These are phyloP conservation scores for Tephrocybe sp. DNA, from an alignment of 768 basidiomycete species.

Conservation along the genomic window DNA sequence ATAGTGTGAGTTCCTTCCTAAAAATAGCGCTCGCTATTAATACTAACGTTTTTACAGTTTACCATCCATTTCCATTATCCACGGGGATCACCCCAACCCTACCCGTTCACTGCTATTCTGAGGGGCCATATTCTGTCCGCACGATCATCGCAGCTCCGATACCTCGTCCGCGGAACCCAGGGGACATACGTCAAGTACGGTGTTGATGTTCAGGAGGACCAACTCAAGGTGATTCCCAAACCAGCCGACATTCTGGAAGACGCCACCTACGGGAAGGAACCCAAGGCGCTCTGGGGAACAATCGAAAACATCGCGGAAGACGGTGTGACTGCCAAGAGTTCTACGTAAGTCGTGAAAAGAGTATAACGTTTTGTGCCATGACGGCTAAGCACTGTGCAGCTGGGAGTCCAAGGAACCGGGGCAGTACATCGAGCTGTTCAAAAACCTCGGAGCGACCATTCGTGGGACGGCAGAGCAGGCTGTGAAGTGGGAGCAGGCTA, in stretches of 20 bases:
- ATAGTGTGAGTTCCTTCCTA: slow-evolving; percentile 44
- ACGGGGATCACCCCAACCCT: slow-evolving; percentile 35
- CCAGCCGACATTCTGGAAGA: slow-evolving; percentile 44
- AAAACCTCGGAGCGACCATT: slow-evolving; percentile 65
- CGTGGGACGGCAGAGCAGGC: slow-evolving; percentile 49
- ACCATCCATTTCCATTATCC: slow-evolving; percentile 54
- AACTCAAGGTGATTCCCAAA: slow-evolving; percentile 56
- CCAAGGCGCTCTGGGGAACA: slow-evolving; percentile 60
- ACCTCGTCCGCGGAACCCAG: slow-evolving; percentile 65
- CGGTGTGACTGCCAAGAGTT: slow-evolving; percentile 37
- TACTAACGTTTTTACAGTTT: slow-evolving; percentile 35
- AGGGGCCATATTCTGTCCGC: slow-evolving; percentile 72
- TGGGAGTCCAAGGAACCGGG: slow-evolving; percentile 66
- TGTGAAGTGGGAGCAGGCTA: slow-evolving; percentile 76
- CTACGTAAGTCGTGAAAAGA: slow-evolving; percentile 36
- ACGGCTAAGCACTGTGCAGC: slow-evolving; percentile 28
- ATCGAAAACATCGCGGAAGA: slow-evolving; percentile 56
- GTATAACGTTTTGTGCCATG: not conserved
- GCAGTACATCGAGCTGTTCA: slow-evolving; percentile 60
- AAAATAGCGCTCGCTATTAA: not conserved
- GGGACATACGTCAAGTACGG: slow-evolving; percentile 78
- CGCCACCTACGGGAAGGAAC: slow-evolving; percentile 57
- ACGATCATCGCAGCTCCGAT: slow-evolving; percentile 66
- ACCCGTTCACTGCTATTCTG: slow-evolving; percentile 66
- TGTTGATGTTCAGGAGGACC: slow-evolving; percentile 77